Conservation (phyloP, 805 yeast genomes). For the Ogataea degrootiae region DNA sequence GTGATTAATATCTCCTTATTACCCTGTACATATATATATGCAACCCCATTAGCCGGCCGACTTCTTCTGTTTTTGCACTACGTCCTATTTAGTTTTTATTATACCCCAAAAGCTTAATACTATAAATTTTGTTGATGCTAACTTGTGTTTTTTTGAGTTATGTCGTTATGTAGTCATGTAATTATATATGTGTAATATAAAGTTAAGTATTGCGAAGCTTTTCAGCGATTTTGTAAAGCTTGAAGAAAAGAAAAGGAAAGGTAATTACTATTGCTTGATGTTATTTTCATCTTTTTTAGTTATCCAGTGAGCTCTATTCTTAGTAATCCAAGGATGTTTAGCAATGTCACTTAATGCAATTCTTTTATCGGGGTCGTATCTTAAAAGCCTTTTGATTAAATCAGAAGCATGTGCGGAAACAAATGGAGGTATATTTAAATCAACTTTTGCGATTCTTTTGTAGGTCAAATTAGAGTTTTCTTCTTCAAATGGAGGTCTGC, state of each 20-base stretch:
- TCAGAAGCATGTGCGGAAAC: conserved; percentile 74
- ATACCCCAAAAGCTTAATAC: too few relatives aligned
- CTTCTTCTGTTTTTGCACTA: too few relatives aligned
- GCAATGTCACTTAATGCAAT: conserved; percentile 56
- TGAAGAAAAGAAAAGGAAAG: too few relatives aligned
- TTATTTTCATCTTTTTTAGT: not conserved
- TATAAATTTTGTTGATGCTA: too few relatives aligned
- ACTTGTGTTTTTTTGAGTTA: too few relatives aligned
- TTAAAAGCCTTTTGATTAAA: conserved; percentile 58
- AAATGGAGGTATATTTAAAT: conserved; percentile 64
- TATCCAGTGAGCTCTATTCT: conserved; percentile 61
- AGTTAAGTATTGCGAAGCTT: too few relatives aligned
- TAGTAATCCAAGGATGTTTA: conserved; percentile 79
- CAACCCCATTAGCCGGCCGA: not conserved
- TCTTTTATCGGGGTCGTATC: conserved; percentile 66
- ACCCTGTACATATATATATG: conserved; percentile 1
- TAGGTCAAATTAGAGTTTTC: conserved; percentile 72
- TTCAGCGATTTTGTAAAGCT: not conserved
- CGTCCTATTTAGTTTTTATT: too few relatives aligned
- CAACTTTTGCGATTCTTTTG: conserved; percentile 73
- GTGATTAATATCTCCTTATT: not conserved
- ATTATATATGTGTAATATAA: too few relatives aligned
- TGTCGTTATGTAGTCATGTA: too few relatives aligned
- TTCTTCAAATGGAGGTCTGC: conserved; percentile 91
- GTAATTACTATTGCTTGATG: too few relatives aligned